A percentile compares a stretch with the other conserved stretches of the same genome.
Evolutionary conservation across 345 rosid genomes (phyloP).

Genomic region (Aurinia saxatilis): DNA sequence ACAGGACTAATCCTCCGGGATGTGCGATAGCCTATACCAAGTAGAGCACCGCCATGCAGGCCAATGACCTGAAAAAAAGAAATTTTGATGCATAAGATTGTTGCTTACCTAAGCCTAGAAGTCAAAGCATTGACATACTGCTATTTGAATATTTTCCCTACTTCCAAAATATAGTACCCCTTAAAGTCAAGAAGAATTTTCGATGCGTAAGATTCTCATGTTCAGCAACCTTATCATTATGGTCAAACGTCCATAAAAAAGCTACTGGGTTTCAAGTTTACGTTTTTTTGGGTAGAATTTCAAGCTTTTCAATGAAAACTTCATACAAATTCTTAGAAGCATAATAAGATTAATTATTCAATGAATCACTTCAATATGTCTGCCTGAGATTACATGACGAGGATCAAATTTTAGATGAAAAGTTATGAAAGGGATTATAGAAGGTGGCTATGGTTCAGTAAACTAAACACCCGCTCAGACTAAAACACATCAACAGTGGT

Average conservation of each 20-base stretch:
- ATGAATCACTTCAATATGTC: not conserved
- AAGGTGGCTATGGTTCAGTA: not conserved
- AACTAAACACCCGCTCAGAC: not conserved
- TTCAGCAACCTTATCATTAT: constrained; percentile 10
- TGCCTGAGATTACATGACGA: not conserved
- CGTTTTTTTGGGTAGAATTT: not conserved
- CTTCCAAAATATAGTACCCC: not conserved
- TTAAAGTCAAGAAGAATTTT: not conserved
- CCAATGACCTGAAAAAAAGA: constrained; percentile 58
- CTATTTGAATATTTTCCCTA: not conserved
- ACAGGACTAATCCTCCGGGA: constrained; percentile 81
- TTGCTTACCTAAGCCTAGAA: constrained; percentile 15
- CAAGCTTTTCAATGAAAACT: not conserved
- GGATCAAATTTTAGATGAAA: not conserved
- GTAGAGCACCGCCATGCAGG: constrained; percentile 96
- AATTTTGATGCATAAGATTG: constrained; percentile 8
- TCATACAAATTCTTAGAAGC: constrained; percentile 6
- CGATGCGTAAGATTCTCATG: not conserved
- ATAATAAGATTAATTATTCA: not conserved
- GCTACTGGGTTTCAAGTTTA: not conserved
- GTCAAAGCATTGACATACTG: constrained; percentile 4
- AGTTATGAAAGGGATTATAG: not conserved
- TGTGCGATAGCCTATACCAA: constrained; percentile 93
- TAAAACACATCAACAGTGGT: not conserved
- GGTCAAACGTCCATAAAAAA: constrained; percentile 2